phyloP scores from a whole-genome alignment of 345 rosid genomes.

The Eutrema japonicum region DNA sequence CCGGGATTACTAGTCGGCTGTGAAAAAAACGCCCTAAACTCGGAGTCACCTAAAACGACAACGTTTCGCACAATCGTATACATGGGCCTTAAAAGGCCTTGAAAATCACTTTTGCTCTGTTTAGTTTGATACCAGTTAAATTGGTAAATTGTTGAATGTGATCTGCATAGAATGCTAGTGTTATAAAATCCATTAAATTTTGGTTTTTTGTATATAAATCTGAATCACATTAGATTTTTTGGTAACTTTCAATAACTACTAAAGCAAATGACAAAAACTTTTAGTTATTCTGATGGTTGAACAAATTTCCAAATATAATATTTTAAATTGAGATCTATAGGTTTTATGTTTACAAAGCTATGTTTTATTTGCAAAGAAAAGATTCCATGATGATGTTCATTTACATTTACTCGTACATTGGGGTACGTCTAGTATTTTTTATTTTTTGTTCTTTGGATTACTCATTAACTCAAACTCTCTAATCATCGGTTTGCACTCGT shows the following conservation, averaged over 20 bases:
- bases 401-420: neutral
- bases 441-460: neutral
- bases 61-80: neutral
- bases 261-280: neutral
- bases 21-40: conserved; percentile 14
- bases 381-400: neutral
- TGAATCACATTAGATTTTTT: neutral
- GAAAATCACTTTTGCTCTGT: neutral
- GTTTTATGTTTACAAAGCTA: neutral
- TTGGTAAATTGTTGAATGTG: neutral
- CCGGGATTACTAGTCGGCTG: conserved; percentile 14
- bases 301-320: neutral
- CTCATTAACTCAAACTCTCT: neutral
- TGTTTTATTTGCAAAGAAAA: neutral
- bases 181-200: neutral
- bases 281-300: neutral
- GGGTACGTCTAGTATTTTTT: neutral
- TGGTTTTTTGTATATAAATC: neutral
- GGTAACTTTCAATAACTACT: neutral
- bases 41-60: neutral
- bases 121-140: neutral
- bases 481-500: too few relatives aligned
- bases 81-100: conserved; percentile 30
- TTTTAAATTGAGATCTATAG: neutral
- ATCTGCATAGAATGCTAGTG: neutral